These are phyloP conservation scores for Murraya paniculata DNA, from an alignment of 345 rosid genomes.

Conservation along the genomic window DNA sequence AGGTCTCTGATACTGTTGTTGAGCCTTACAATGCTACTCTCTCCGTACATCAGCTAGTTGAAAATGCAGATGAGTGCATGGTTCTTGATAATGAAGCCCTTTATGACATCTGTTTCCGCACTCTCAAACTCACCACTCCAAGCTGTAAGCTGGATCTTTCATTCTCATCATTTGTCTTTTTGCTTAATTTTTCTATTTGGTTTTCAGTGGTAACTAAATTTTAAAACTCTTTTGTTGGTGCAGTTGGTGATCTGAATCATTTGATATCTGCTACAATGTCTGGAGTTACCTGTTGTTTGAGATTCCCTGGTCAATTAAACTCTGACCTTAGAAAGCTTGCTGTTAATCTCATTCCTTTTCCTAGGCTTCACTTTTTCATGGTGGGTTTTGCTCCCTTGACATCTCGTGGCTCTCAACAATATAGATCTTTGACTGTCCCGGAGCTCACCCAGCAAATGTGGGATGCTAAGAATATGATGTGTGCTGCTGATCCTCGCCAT, in stretches of 20 bases:
- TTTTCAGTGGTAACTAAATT: not conserved
- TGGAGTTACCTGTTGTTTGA: constrained; percentile 68
- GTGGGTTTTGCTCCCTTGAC: constrained; percentile 57
- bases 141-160: constrained; percentile 39
- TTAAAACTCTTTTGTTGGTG: not conserved
- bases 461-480: constrained; percentile 61
- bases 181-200: not conserved
- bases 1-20: constrained; percentile 69
- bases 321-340: constrained; percentile 72
- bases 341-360: constrained; percentile 57
- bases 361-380: constrained; percentile 58
- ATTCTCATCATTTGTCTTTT: not conserved
- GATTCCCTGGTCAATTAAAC: constrained; percentile 72
- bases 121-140: constrained; percentile 62
- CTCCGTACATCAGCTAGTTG: constrained; percentile 65
- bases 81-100: constrained; percentile 65
- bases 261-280: constrained; percentile 78
- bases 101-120: constrained; percentile 66
- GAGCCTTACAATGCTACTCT: constrained; percentile 72
- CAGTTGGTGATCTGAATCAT: constrained; percentile 70
- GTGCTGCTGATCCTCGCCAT: constrained; percentile 45
- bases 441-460: constrained; percentile 59
- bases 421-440: constrained; percentile 41
- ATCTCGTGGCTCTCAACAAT: constrained; percentile 52
- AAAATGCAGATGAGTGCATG: constrained; percentile 69